phyloP scores from a whole-genome alignment of 768 basidiomycete genomes.

The Holtermanniella nyarrowii region DNA sequence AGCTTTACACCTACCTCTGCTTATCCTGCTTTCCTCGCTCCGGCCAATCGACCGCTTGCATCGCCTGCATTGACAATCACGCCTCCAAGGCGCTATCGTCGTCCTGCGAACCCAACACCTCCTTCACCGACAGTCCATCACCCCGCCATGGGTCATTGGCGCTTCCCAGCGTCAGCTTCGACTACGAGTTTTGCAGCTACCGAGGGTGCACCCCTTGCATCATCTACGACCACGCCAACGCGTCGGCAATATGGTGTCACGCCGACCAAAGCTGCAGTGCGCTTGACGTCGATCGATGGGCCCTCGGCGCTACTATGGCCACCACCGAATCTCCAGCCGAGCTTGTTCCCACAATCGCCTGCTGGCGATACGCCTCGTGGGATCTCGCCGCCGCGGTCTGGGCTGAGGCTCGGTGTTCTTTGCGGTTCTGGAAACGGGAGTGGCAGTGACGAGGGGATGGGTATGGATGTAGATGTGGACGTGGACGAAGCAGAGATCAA shows the following conservation, averaged over 20 bases:
- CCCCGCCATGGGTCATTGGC: conserved; percentile 24
- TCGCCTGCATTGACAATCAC: conserved; percentile 1
- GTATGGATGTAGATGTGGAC: conserved; percentile 13
- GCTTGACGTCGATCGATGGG: conserved; percentile 3
- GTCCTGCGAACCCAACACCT: background rate
- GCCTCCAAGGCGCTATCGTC: conserved; percentile 5
- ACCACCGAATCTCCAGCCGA: conserved; percentile 16
- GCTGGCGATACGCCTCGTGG: conserved; percentile 14
- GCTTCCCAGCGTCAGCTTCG: conserved; percentile 19
- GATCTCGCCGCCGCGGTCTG: conserved; percentile 14
- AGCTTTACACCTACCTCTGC: conserved; percentile 23
- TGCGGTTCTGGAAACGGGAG: conserved; percentile 12
- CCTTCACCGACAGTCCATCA: conserved; percentile 11
- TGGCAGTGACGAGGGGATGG: conserved; percentile 12
- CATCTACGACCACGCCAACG: conserved; percentile 17
- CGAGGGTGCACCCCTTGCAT: background rate
- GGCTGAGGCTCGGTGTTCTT: conserved; percentile 20
- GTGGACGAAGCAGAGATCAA: conserved; percentile 10
- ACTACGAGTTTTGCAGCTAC: background rate
- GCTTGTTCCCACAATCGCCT: conserved; percentile 22
- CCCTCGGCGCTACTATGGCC: conserved; percentile 22
- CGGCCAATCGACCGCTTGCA: conserved; percentile 8
- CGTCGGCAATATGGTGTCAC: conserved; percentile 3
- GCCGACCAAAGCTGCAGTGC: background rate
- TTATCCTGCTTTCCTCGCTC: conserved; percentile 16